Percentiles rank a stretch among this genome's conserved stretches.
phyloP scores from a whole-genome alignment of 148 eudicot species.

The Mesembryanthemum crystallinum region DNA sequence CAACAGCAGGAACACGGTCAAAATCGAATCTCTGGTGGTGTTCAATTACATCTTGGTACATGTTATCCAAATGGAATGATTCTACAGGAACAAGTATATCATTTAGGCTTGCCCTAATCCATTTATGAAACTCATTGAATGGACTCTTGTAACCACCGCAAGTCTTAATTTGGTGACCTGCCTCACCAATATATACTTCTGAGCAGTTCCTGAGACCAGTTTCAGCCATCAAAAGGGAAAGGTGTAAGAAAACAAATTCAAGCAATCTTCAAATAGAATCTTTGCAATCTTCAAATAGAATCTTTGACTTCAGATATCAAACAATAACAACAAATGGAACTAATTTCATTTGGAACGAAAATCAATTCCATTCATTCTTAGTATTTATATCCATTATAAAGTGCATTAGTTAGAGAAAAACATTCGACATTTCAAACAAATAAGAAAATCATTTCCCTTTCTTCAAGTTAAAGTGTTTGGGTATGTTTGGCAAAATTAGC shows the following conservation, averaged over 20 bases:
- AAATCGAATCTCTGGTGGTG: constrained; percentile 81
- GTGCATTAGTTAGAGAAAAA: no score
- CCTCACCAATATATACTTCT: constrained; percentile 86
- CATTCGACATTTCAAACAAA: no score
- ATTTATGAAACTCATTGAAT: constrained; percentile 54
- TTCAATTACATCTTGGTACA: constrained; percentile 55
- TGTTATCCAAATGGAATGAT: constrained; percentile 59
- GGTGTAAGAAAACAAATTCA: background rate
- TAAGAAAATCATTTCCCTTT: no score
- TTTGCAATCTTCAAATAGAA: background rate
- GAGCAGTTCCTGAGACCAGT: constrained; percentile 66
- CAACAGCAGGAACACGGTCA: constrained; percentile 77
- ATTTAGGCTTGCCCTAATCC: constrained; percentile 54
- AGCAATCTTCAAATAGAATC: background rate
- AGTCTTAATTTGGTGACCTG: constrained; percentile 67
- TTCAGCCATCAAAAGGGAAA: constrained; percentile 6
- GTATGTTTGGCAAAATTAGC: no score
- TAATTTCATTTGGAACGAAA: no score
- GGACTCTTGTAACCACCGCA: constrained; percentile 60
- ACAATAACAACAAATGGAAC: background rate
- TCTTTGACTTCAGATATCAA: background rate
- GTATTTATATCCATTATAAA: no score
- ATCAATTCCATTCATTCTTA: no score
- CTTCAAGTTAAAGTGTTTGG: no score
- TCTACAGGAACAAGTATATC: constrained; percentile 75